Base-by-base conservation (phyloP, 352 stramenopile species). In the Globisporangium splendens region DNA sequence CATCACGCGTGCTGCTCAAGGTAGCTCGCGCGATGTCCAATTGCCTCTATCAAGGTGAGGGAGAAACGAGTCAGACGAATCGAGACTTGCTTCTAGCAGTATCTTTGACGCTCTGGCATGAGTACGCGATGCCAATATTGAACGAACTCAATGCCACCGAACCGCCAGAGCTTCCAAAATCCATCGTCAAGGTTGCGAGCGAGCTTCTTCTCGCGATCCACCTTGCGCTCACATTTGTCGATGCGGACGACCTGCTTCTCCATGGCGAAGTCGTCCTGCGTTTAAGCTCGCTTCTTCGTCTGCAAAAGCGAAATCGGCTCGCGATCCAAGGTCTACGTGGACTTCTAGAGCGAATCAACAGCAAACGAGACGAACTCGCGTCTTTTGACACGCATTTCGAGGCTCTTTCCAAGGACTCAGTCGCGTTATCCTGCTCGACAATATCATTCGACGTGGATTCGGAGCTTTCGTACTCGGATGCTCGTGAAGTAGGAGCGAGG, bases 241-340 rank as follows among this genome's bases (percentile, higher is more conserved):
- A 83, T 14, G 75, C 81, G 38, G 79, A 89, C 13, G 82, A 89
- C 47, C 8, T 84, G 17, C 35, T 89, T 10, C 61, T 88, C 21
- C 68, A 82, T 39, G 73, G 65, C 0, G 68, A 78, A 22, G 52
- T 89, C 13, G 69, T 56, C 22, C 39, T 89, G 13, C 68, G 70
- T 12, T 56, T 89, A 18, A 65, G 60, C 3, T 62, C 67, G 12
- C 17, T 89, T 2, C 57, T 88, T 17, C 63, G 70, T 11, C 22
- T 65, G 10, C 59, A 62, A 7, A 48, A 70, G 13, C 63, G 73
- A 41, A 54, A 56, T 14, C 69, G 72, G 4, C 68, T 62, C 43
- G 75, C 73, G 1, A 65, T 66, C 17, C 69, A 76, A 57, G 43
- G 75, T 8, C 56, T 75, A 1, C 73, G 75, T 15, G 59, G 70